phyloP scores from a whole-genome alignment of 73 alveolate genomes.

The Uronychia binucleata region DNA sequence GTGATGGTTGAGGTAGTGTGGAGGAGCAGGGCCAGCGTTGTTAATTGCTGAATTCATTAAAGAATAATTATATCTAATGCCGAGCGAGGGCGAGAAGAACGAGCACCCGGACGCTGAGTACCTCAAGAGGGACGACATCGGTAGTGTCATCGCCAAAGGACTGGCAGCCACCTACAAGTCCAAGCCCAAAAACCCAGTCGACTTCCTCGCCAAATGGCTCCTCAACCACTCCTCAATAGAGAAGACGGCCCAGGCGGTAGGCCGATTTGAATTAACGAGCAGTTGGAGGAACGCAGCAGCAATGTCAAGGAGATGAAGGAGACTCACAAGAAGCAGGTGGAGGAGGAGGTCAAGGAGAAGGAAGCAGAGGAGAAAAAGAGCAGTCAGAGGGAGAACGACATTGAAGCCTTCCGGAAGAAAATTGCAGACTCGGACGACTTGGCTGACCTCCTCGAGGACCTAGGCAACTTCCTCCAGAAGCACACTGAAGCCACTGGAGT shows the following conservation, averaged over 20 bases:
- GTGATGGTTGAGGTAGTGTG: too few relatives aligned
- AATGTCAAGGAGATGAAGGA: conserved; percentile 37
- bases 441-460: conserved; percentile 67
- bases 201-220: conserved; percentile 93
- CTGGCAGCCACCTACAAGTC: conserved; percentile 81
- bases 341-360: conserved; percentile 16
- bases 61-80: too few relatives aligned
- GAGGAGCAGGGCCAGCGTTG: too few relatives aligned
- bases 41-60: too few relatives aligned
- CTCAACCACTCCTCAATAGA: conserved; percentile 73
- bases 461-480: conserved; percentile 73
- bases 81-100: conserved; percentile 3
- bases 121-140: conserved; percentile 67
- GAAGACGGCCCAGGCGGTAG: conserved; percentile 38
- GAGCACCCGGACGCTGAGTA: conserved; percentile 70
- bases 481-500: conserved; percentile 93
- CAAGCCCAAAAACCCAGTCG: conserved; percentile 90
- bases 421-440: conserved; percentile 55
- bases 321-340: conserved; percentile 12
- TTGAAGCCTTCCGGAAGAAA: conserved; percentile 20
- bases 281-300: neutral
- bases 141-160: conserved; percentile 79
- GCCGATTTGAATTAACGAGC: neutral
- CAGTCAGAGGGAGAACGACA: conserved; percentile 21
- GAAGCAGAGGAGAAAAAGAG: conserved; percentile 14